Conservation (phyloP, 371 early-diverging fungal genomes). For the Haplosporangium sp. region DNA sequence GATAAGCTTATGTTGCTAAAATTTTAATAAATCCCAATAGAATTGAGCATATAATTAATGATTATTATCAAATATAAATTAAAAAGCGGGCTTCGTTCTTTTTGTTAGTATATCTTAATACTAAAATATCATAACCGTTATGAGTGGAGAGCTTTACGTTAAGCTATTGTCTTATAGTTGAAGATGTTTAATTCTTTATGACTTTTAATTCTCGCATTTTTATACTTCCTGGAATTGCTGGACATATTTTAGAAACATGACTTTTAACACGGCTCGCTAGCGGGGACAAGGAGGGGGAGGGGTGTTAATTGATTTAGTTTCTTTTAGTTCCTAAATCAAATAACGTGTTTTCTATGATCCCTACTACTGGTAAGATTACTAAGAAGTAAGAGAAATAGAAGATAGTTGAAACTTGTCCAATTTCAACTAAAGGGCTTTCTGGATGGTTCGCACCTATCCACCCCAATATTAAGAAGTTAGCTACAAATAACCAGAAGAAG, state of each 20-base stretch:
- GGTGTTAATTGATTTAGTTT: slow-evolving; percentile 41
- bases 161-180: slow-evolving; percentile 57
- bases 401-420: slow-evolving; percentile 66
- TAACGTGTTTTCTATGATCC: slow-evolving; percentile 57
- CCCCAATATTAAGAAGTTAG: slow-evolving; percentile 68
- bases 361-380: slow-evolving; percentile 57
- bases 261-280: no score
- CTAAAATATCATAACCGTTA: slow-evolving; percentile 46
- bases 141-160: slow-evolving; percentile 58
- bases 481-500: slow-evolving; percentile 71
- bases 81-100: no score
- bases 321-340: slow-evolving; percentile 51
- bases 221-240: no score
- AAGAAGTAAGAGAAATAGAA: slow-evolving; percentile 73
- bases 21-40: no score
- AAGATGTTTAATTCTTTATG: no score
- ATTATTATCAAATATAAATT: slow-evolving; percentile 47
- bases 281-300: neutral
- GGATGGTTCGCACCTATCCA: slow-evolving; percentile 69
- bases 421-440: slow-evolving; percentile 63
- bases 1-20: no score
- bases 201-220: no score
- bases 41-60: slow-evolving; percentile 18
- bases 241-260: no score
- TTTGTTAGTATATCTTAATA: slow-evolving; percentile 6